Evolutionary conservation across 192 early-diverging fungal species (phyloP).

Genomic region (Coemansia sp.): DNA sequence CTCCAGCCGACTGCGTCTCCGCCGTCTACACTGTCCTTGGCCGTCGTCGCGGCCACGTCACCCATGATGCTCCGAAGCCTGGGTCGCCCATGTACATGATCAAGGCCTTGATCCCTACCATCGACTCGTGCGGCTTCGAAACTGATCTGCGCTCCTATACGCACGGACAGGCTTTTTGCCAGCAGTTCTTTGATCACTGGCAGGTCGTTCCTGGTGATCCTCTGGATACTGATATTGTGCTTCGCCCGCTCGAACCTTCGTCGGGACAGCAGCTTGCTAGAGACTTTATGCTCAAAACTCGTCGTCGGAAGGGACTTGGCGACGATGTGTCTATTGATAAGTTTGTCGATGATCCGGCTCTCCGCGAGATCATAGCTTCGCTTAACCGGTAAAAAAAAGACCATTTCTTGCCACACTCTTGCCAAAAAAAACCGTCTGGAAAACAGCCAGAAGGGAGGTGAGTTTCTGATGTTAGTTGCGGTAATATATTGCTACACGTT

Average conservation of each 20-base stretch:
- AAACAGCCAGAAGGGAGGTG: too few relatives aligned
- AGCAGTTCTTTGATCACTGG: slow-evolving; percentile 99
- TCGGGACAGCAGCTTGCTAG: slow-evolving; percentile 77
- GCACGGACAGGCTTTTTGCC: slow-evolving; percentile 95
- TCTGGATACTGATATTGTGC: slow-evolving; percentile 80
- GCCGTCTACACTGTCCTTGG: slow-evolving; percentile 94
- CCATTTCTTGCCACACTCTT: too few relatives aligned
- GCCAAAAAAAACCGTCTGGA: neutral
- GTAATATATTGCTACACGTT: too few relatives aligned
- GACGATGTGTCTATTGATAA: slow-evolving; percentile 83
- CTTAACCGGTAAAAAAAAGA: neutral
- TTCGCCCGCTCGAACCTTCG: slow-evolving; percentile 81
- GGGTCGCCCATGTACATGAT: slow-evolving; percentile 94
- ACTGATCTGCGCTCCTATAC: slow-evolving; percentile 96
- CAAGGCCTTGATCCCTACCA: slow-evolving; percentile 92
- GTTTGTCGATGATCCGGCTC: slow-evolving; percentile 68
- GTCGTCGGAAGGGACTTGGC: slow-evolving; percentile 87
- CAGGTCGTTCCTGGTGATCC: slow-evolving; percentile 97
- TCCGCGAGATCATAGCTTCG: slow-evolving; percentile 28
- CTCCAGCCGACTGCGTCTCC: slow-evolving; percentile 92
- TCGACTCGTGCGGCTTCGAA: slow-evolving; percentile 95
- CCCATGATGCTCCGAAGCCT: slow-evolving; percentile 89
- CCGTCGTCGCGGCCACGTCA: slow-evolving; percentile 93
- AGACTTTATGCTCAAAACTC: slow-evolving; percentile 99
- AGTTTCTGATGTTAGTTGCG: too few relatives aligned